Percentiles rank a stretch among this genome's conserved stretches.
These are phyloP conservation scores for Castanea mollissima DNA, from an alignment of 306 rosid species.

Conservation along the genomic window DNA sequence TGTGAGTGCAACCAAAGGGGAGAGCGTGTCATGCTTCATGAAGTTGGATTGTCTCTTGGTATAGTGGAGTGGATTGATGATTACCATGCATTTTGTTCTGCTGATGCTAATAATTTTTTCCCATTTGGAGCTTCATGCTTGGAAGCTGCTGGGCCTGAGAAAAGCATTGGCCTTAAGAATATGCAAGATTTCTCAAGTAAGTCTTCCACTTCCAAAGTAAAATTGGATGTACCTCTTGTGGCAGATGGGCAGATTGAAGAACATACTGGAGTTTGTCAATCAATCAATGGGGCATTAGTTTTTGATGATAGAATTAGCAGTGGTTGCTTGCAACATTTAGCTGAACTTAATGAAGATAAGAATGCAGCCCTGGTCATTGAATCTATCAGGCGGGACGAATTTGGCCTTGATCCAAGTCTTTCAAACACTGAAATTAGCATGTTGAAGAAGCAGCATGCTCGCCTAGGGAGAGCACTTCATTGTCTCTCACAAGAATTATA, in stretches of 20 bases:
- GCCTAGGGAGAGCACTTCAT: conserved; percentile 95
- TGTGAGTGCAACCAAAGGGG: conserved; percentile 57
- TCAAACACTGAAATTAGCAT: conserved; percentile 57
- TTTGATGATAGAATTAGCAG: conserved; percentile 23
- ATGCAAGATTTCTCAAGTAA: conserved; percentile 32
- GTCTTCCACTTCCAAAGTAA: conserved; percentile 39
- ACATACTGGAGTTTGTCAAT: conserved; percentile 18
- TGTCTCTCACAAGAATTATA: conserved; percentile 96
- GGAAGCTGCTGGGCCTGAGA: conserved; percentile 31
- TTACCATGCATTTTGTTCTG: conserved; percentile 48
- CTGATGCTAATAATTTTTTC: conserved; percentile 18
- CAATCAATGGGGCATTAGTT: conserved; percentile 26
- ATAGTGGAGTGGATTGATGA: conserved; percentile 79
- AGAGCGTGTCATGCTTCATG: conserved; percentile 86
- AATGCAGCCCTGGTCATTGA: conserved; percentile 68
- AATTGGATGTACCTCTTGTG: conserved; percentile 18
- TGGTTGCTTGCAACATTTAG: conserved; percentile 23
- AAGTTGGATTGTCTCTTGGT: conserved; percentile 76
- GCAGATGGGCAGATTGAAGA: conserved; percentile 23
- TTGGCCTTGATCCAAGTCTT: conserved; percentile 79
- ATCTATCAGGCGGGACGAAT: conserved; percentile 86
- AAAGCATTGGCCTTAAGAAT: conserved; percentile 20
- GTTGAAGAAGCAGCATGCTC: conserved; percentile 95
- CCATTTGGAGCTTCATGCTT: conserved; percentile 31
- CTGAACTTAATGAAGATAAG: conserved; percentile 36